Evolutionary conservation across 192 early-diverging fungal species (phyloP), one percentile per base, ranked within the genome.

Genomic region (Lobosporangium transversale): DNA sequence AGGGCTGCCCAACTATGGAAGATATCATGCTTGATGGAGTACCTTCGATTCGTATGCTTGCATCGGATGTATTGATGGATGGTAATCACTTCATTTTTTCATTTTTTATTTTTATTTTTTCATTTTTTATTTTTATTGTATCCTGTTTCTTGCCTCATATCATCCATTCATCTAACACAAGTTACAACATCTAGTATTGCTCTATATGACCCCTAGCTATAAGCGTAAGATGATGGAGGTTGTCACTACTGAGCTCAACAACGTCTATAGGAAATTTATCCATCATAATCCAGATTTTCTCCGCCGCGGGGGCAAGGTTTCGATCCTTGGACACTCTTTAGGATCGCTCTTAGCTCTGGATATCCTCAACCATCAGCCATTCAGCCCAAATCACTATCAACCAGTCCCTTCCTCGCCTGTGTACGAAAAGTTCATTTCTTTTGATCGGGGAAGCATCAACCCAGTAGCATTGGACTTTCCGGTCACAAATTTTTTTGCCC

Each of bases 161-260:
- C n/a, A n/a, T n/a, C n/a, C n/a, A n/a, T n/a, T n/a, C n/a, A n/a
- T n/a, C n/a, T n/a, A n/a, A n/a, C n/a, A n/a, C n/a, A n/a, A n/a
- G n/a, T n/a, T n/a, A n/a, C n/a, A n/a, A n/a, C 56, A 24, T 30
- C 20, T 59, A 87, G 91, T 95, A 3, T 80, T 93, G 9, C 74
- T 94, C 23, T 95, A 95, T 43, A 94, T 94, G 93, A 92, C 91
- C 2, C 94, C 92, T 4, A 86, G 78, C 68, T 94, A 92, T 57
- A 86, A 92, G 30, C 89, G 93, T 62, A 81, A 92, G 60, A 94
- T 95, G 93, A 86, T 94, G 50, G 81, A 82, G 14, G 87, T 90
- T 50, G 89, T 95, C 32, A 86, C 91, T 12, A 76, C 82, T 9
- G 94, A 95, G 78, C 70, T 92, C 44, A 95, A 94, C 67, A 63